A percentile compares a stretch with the other conserved stretches of the same genome.
phyloP scores from a whole-genome alignment of 768 basidiomycete genomes.

The Leucocoprinus birnbaumii region DNA sequence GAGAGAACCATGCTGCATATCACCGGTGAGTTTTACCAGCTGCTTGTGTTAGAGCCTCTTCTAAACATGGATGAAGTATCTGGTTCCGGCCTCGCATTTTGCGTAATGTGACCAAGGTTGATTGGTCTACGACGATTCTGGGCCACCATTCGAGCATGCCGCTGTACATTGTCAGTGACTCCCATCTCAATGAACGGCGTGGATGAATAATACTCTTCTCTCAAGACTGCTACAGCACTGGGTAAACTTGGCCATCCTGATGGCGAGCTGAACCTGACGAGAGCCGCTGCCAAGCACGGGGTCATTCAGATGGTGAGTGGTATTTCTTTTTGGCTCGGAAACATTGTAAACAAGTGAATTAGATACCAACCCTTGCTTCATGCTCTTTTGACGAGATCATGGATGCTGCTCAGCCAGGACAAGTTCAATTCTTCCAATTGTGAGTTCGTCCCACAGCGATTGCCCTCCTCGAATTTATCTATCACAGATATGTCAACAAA shows the following conservation, averaged over 20 bases:
- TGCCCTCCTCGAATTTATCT: neutral
- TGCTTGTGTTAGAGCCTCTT: neutral
- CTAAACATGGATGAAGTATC: conserved; percentile 37
- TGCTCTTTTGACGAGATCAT: conserved; percentile 96
- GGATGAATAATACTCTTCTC: neutral
- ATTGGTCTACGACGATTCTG: conserved; percentile 81
- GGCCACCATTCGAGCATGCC: conserved; percentile 77
- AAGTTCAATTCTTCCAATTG: conserved; percentile 86
- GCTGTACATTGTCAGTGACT: conserved; percentile 43
- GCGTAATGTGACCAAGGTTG: conserved; percentile 81
- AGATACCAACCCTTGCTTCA: conserved; percentile 95
- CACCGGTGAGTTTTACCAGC: conserved; percentile 55
- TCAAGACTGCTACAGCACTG: conserved; percentile 75
- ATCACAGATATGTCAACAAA: conserved; percentile 80
- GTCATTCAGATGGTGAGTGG: conserved; percentile 47
- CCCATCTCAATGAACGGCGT: neutral
- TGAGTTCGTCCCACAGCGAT: conserved; percentile 27
- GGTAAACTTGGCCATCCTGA: conserved; percentile 98
- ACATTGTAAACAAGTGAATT: neutral
- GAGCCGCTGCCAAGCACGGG: conserved; percentile 74
- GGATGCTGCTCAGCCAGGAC: conserved; percentile 77
- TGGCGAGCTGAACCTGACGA: conserved; percentile 88
- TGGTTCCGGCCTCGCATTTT: conserved; percentile 92
- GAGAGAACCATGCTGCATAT: conserved; percentile 90
- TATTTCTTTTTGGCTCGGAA: neutral